These are phyloP conservation scores for Haematococcus lacustris DNA, from an alignment of 139 green algal genomes.

Conservation along the genomic window DNA sequence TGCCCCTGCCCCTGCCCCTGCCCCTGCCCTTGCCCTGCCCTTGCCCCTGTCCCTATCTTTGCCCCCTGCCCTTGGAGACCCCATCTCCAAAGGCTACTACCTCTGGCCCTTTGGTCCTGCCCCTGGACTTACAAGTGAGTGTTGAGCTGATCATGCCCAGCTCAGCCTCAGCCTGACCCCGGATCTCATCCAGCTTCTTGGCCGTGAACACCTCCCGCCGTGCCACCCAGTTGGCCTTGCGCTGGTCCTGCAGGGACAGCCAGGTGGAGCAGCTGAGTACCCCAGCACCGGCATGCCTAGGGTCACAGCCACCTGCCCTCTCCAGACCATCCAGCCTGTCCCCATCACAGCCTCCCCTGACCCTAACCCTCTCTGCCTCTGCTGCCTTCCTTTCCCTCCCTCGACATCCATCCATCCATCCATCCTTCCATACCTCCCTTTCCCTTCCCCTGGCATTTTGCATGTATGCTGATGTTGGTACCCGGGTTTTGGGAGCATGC, in stretches of 20 bases:
- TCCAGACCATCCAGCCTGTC: no score
- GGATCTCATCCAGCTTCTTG: constrained; percentile 87
- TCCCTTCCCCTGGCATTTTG: no score
- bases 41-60: background rate
- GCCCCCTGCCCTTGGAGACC: background rate
- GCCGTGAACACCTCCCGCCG: constrained; percentile 63
- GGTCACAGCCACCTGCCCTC: no score
- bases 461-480: no score
- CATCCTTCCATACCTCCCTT: no score
- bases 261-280: no score
- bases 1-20: background rate
- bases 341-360: no score
- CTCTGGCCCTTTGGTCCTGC: background rate
- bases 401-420: no score
- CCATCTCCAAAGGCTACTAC: constrained; percentile 1
- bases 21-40: constrained; percentile 6
- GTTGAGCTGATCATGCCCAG: constrained; percentile 68
- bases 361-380: no score
- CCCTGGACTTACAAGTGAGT: constrained; percentile 4
- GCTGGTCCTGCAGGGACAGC: constrained; percentile 69
- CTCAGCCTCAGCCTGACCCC: constrained; percentile 72
- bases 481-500: no score
- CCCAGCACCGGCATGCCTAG: no score
- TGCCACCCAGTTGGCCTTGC: constrained; percentile 46
- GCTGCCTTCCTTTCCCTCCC: no score